Base-by-base conservation (phyloP, 176 grass and related monocot species). In the Oryza officinalis region DNA sequence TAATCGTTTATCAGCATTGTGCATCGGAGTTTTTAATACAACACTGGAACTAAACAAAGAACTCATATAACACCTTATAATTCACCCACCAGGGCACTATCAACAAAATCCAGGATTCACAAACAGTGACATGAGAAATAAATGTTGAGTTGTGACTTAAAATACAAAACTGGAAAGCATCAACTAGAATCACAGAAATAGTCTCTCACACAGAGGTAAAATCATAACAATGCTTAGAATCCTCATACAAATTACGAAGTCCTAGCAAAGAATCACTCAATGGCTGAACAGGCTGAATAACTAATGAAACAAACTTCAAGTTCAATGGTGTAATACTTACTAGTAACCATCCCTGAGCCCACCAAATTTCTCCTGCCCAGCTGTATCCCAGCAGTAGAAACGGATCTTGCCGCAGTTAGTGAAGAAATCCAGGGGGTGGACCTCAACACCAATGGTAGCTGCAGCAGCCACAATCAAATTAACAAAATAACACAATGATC, bases 321-420 rank as follows among this genome's bases (percentile, higher is more conserved):
- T 25, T 45, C 8, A 8, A 13, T 8, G 5, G 31, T 59, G 18
- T 59, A 59, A 59, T 79, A 88, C 85, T 88, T 91, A 91, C 89
- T 91, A 91, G 85, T 91, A 91, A 27, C 86, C 89, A 78, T 91
- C 86, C 79, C 89, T 85, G 18, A 91, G 82, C 2, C 89, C 89
- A 72, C 89, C 89, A 60, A 91, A 91, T 52, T 91, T 91, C 47
- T 91, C 89, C 44, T 88, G 89, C 7, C 89, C 86, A 27, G 89
- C 89, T 31, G 89, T 91, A 31, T 91, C 89, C 89, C 89, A 91
- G 81, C 89, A 91, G 18, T 88, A 91, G 65, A 91, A 91, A 9
- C 89, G 47, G 31, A 88, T 81, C 49, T 88, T 88, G 54, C 89
- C 89, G 5, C 89, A 82, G 67, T 88, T 91, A 13, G 89, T 91